Base-by-base conservation (phyloP, 306 rosid genomes). In the Begonia peltatifolia region DNA sequence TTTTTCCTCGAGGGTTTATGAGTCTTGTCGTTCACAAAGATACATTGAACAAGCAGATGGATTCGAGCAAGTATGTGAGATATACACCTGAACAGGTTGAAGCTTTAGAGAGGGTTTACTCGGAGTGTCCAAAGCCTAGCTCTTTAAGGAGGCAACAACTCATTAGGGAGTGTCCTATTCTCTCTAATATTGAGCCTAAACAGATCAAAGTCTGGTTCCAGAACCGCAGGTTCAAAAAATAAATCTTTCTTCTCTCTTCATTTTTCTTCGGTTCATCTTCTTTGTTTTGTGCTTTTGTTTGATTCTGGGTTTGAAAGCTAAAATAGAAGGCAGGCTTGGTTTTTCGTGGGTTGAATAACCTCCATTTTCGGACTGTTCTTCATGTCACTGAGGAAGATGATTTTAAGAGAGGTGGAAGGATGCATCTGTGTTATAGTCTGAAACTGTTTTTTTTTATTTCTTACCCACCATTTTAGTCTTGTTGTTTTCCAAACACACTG, bases 171-270 rank as follows among this genome's bases (percentile, higher is more conserved):
- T 85, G 95, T 14, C 97, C 94, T 23, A 90, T 90, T 42, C 95
- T 90, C 38, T 74, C 74, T 10, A 82, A 90, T 46, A 90, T 90
- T 71, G 97, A 90, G 56, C 92, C 97, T 0, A 90, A 90, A 58
- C 97, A 90, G 82, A 90, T 90, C 82, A 90, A 90, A 83, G 95
- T 90, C 25, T 90, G 97, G 97, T 90, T 90, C 61, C 97, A 90
- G 57, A 89, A 90, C 54, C 87, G 97, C 60, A 90, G 97, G 97
- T 90, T 55, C 11, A 16, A 12, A 4, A 25, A 17, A 50, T 57
- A 13, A 15, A 30, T 13, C 30, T 41, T 43, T n/a, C 5, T 55
- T 14, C 5, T 38, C 42, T 55, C 18, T 14, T 1, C 14, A 41
- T 41, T 12, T 23, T 1, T 14, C 2, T 20, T 41, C 7, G 2